A percentile compares a stretch with the other conserved stretches of the same genome.
Evolutionary conservation across 129 eudicot genomes (phyloP).

Genomic region (Logfia minima): DNA sequence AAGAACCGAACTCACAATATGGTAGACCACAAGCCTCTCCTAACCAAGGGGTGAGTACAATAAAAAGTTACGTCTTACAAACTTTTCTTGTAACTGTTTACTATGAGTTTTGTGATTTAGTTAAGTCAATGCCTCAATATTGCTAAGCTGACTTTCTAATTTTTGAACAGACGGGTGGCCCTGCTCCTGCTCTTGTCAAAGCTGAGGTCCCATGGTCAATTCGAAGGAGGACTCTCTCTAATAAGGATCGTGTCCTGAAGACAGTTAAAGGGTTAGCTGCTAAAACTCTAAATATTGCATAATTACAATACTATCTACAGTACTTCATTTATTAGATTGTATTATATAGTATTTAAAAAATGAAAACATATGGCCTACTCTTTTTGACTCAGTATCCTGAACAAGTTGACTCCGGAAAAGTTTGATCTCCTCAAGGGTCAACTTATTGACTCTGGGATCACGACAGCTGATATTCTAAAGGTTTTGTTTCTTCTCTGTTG

Average conservation of each 20-base stretch:
- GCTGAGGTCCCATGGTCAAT: conserved; percentile 98
- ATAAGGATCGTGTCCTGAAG: conserved; percentile 85
- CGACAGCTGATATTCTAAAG: conserved; percentile 88
- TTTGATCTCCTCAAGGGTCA: conserved; percentile 97
- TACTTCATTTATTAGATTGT: background rate
- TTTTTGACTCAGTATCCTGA: conserved; percentile 65
- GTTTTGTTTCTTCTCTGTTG: conserved; percentile 27
- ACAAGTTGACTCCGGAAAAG: conserved; percentile 98
- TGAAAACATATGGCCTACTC: background rate
- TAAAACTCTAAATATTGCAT: background rate
- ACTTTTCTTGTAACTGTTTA: background rate
- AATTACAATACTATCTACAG: background rate
- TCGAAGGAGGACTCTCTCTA: conserved; percentile 79
- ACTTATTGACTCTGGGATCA: conserved; percentile 87
- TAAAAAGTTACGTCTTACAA: background rate
- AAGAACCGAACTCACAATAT: conserved; percentile 62
- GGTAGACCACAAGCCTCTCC: conserved; percentile 58
- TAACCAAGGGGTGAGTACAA: conserved; percentile 62
- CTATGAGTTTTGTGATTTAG: background rate
- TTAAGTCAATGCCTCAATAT: too few species aligned
- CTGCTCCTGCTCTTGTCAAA: conserved; percentile 76
- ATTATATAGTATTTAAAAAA: too few species aligned
- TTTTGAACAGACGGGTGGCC: conserved; percentile 53
- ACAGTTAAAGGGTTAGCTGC: conserved; percentile 88
- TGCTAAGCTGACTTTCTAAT: background rate